Conservation (phyloP, 1,284 basidiomycete genomes). For the Rhodotorula sp. region DNA sequence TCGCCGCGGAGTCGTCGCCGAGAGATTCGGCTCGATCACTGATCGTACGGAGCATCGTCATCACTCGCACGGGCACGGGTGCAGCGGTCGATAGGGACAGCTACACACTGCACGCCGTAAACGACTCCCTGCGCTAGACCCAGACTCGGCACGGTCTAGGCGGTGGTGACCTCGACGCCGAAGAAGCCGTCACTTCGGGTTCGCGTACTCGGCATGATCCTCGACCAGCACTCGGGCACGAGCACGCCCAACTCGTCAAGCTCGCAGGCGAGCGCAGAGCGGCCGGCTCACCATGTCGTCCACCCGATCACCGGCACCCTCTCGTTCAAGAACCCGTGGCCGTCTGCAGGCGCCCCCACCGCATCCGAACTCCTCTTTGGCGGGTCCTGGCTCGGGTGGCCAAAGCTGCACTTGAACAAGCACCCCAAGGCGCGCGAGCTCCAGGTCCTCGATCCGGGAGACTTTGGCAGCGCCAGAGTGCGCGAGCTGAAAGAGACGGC, state of each 20-base stretch:
- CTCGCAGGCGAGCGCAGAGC: neutral
- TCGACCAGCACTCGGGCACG: conserved; percentile 56
- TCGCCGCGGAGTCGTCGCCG: no score
- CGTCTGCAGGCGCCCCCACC: conserved; percentile 35
- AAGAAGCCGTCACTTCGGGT: no score
- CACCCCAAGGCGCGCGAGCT: conserved; percentile 32
- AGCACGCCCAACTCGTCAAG: neutral
- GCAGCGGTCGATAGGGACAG: no score
- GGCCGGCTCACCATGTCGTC: conserved; percentile 36
- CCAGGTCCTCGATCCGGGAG: conserved; percentile 28
- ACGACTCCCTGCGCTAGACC: no score
- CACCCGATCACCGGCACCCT: conserved; percentile 28
- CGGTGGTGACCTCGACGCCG: no score
- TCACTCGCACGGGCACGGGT: no score
- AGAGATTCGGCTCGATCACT: no score
- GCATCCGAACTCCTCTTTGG: conserved; percentile 34
- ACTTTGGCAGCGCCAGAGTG: conserved; percentile 28
- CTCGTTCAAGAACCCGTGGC: conserved; percentile 43
- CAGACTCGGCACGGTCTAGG: no score
- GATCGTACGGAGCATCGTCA: no score
- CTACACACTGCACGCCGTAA: no score
- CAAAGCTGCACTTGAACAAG: conserved; percentile 28
- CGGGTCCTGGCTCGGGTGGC: conserved; percentile 33
- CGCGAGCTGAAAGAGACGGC: conserved; percentile 8
- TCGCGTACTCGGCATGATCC: conserved; percentile 58